Evolutionary conservation across 305 asterid genomes (phyloP), one percentile per base, ranked within the genome.

Genomic region (Striga hermonthica): DNA sequence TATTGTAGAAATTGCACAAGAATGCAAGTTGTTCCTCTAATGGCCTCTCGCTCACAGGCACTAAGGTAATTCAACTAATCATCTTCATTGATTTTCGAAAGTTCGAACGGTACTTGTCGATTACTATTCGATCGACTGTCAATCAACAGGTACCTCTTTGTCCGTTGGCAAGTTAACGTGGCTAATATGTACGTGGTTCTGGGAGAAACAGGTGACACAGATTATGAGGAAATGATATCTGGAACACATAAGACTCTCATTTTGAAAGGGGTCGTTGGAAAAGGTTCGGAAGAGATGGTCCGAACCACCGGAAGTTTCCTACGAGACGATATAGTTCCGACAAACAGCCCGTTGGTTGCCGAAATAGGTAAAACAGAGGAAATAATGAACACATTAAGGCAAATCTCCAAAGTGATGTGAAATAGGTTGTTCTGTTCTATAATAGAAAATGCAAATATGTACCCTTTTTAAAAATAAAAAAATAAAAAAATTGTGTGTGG

Each of bases 171-270:
- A 66, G 60, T 91, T 65, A 88, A 86, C 10, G 90, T 91, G 58
- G 83, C 90, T 4, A 86, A 85, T 48, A 84, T 88, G 96, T 81
- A 70, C n/a, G 95, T 91, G 55, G 69, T 91, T 67, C 85, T 88
- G 4, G 98, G 98, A 31, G 96, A 91, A 70, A 86, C 94, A 1
- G 96, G 96, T 48, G 98, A 91, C 78, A 81, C 96, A 0, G 98
- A 91, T 72, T 85, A 86, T 10, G 95, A 91, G 65, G 96, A 91
- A 66, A 74, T 88, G 76, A 83, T 91, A 14, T 66, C 89, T 0
- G 95, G 98, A 60, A 76, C 91, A 3, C 98, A 88, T 78, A 91
- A 79, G 78, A 91, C 95, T 9, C 50, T 88, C 36, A 78, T 91
- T n/a, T 54, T 88, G 76, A 91, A 83, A 66, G 91, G 82, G 6